phyloP scores from a whole-genome alignment of 2,329 filamentous ascomycete genomes.

The Monosporascus sp. region DNA sequence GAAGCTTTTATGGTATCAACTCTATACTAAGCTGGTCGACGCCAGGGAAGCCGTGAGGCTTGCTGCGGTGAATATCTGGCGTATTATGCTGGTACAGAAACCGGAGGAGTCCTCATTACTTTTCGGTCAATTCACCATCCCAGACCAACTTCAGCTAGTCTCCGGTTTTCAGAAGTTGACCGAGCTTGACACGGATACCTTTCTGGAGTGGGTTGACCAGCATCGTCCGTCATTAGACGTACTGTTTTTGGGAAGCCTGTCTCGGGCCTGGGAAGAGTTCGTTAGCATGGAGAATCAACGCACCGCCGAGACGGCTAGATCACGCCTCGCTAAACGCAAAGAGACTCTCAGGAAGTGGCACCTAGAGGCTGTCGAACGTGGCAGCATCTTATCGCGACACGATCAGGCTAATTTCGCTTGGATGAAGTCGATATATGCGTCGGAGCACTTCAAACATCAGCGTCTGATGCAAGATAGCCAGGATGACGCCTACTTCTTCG shows the following conservation, averaged over 20 bases:
- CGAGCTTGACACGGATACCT: conserved; percentile 83
- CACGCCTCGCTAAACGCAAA: conserved; percentile 66
- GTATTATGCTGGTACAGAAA: conserved; percentile 91
- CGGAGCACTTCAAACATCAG: conserved; percentile 89
- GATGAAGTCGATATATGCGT: conserved; percentile 92
- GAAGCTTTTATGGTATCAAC: conserved; percentile 82
- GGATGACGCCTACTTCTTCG: conserved; percentile 76
- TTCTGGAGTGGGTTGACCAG: conserved; percentile 82
- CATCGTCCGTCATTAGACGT: conserved; percentile 73
- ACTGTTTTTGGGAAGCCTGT: conserved; percentile 77
- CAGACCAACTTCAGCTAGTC: conserved; percentile 66
- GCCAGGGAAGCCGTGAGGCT: conserved; percentile 60
- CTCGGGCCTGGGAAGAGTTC: conserved; percentile 83
- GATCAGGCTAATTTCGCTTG: conserved; percentile 83
- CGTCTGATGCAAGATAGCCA: conserved; percentile 87
- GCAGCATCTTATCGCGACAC: conserved; percentile 73
- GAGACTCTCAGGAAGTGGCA: conserved; percentile 82
- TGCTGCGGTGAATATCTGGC: conserved; percentile 77
- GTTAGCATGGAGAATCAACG: conserved; percentile 75
- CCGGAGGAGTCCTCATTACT: conserved; percentile 73
- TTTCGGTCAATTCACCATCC: conserved; percentile 64
- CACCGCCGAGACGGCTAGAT: conserved; percentile 69
- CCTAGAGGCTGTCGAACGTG: conserved; percentile 58
- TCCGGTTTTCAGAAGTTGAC: conserved; percentile 78
- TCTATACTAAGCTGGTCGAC: conserved; percentile 84